Evolutionary conservation across 2,329 filamentous ascomycete species (phyloP).

Genomic region (Aspergillus quadrilineatus): DNA sequence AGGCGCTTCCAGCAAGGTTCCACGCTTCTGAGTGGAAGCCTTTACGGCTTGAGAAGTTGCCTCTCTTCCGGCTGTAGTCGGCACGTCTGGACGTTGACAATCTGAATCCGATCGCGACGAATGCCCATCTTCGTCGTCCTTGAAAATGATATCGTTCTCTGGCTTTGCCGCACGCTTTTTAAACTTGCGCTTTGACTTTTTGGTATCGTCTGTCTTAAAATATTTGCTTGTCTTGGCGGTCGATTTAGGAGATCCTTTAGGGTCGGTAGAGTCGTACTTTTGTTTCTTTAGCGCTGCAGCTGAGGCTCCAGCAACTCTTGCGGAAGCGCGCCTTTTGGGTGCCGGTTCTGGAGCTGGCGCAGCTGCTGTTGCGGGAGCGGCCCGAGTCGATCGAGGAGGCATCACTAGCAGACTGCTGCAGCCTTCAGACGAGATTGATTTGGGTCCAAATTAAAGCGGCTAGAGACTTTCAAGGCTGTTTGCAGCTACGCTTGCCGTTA

Average conservation of each 20-base stretch:
- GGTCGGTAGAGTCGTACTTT: slow-evolving; percentile 26
- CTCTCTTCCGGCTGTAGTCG: not conserved
- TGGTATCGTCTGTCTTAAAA: slow-evolving; percentile 45
- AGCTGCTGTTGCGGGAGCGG: slow-evolving; percentile 32
- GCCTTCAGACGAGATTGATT: not conserved
- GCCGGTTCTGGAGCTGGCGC: slow-evolving; percentile 28
- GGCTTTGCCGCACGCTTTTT: slow-evolving; percentile 28
- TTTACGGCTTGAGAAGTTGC: not conserved
- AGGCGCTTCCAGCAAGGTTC: not conserved
- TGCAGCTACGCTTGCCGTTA: slow-evolving; percentile 13
- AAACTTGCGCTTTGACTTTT: slow-evolving; percentile 33
- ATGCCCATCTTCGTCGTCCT: slow-evolving; percentile 8
- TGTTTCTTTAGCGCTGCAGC: slow-evolving; percentile 33
- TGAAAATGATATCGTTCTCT: slow-evolving; percentile 11
- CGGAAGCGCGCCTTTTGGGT: slow-evolving; percentile 37
- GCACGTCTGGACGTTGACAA: slow-evolving; percentile 1
- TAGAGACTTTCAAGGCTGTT: not conserved
- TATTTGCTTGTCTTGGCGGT: slow-evolving; percentile 54
- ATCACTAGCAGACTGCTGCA: slow-evolving; percentile 20
- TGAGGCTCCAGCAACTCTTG: slow-evolving; percentile 28
- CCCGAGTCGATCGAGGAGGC: slow-evolving; percentile 40
- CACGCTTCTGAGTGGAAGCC: not conserved
- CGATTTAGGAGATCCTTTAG: slow-evolving; percentile 26
- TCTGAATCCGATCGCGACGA: slow-evolving; percentile 7
- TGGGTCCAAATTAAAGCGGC: not conserved